phyloP scores from a whole-genome alignment of 495 filamentous ascomycete species.

The Parathielavia appendiculata region DNA sequence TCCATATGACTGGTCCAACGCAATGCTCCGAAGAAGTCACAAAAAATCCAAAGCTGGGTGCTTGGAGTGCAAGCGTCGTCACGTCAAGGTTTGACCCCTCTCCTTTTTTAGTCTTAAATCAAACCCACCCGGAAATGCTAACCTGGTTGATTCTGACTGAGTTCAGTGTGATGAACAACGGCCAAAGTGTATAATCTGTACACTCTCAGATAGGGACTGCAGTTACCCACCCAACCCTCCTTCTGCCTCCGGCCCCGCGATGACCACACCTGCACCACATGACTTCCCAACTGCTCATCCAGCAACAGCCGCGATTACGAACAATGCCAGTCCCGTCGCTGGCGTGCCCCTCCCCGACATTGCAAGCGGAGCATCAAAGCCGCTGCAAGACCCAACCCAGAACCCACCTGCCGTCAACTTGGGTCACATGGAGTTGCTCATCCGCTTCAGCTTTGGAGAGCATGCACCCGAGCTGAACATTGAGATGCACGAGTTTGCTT shows the following conservation, averaged over 20 bases:
- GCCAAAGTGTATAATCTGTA: constrained; percentile 34
- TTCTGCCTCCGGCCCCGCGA: background rate
- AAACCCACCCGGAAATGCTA: background rate
- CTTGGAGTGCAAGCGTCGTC: constrained; percentile 38
- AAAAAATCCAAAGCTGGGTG: constrained; percentile 37
- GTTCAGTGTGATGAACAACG: constrained; percentile 35
- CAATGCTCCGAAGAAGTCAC: constrained; percentile 38
- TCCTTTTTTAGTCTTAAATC: background rate
- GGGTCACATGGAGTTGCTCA: constrained; percentile 36
- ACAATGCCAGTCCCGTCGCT: constrained; percentile 14
- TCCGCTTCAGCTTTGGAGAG: constrained; percentile 28
- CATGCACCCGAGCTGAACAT: constrained; percentile 28
- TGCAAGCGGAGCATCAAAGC: background rate
- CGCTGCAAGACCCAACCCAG: constrained; percentile 2
- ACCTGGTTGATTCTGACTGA: background rate
- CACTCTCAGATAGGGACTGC: constrained; percentile 32
- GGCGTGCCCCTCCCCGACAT: constrained; percentile 20
- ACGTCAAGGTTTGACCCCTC: constrained; percentile 32
- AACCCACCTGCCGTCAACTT: constrained; percentile 29
- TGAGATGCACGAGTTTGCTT: constrained; percentile 16
- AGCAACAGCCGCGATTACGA: background rate
- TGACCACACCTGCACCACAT: constrained; percentile 7
- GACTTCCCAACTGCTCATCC: no score
- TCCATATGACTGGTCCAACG: background rate
- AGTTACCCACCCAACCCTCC: constrained; percentile 23